Conservation (phyloP, 2,329 filamentous ascomycete species). For the Aspergillus unguis region DNA sequence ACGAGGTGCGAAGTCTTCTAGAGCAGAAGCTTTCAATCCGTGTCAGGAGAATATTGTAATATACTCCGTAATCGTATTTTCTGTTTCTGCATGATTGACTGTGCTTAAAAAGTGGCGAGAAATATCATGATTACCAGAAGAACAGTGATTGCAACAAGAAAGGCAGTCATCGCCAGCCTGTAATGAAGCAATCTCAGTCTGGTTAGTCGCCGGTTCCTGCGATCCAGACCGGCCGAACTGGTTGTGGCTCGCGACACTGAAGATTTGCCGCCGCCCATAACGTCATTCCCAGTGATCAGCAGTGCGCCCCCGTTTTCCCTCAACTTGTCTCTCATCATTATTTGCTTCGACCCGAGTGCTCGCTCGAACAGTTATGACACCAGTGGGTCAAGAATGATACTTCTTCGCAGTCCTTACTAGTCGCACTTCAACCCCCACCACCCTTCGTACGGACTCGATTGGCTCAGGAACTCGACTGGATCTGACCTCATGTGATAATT, state of each 20-base stretch:
- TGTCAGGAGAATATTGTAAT: background rate
- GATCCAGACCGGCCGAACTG: conserved; percentile 19
- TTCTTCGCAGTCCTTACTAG: conserved; percentile 22
- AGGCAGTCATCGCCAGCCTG: background rate
- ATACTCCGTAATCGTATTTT: background rate
- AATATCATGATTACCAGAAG: background rate
- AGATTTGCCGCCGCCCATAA: conserved; percentile 22
- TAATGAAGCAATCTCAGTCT: conserved; percentile 1
- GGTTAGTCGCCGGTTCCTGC: conserved; percentile 12
- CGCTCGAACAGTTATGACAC: conserved; percentile 8
- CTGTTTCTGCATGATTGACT: background rate
- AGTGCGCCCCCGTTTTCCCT: conserved; percentile 22
- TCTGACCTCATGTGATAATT: conserved; percentile 11
- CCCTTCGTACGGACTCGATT: conserved; percentile 13
- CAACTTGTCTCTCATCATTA: conserved; percentile 13
- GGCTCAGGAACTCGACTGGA: conserved; percentile 15
- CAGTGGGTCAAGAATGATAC: conserved; percentile 18
- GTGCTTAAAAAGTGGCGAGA: background rate
- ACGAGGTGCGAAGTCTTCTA: background rate
- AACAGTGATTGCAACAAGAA: background rate
- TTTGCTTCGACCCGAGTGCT: conserved; percentile 12
- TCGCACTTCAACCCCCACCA: conserved; percentile 16
- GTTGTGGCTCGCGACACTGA: conserved; percentile 8
- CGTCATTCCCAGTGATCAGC: conserved; percentile 30
- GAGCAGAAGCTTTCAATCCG: background rate